Percentiles rank a stretch among this genome's conserved stretches.
These are phyloP conservation scores for Novymonas esmeraldas DNA, from an alignment of 208 protist species.

Conservation along the genomic window DNA sequence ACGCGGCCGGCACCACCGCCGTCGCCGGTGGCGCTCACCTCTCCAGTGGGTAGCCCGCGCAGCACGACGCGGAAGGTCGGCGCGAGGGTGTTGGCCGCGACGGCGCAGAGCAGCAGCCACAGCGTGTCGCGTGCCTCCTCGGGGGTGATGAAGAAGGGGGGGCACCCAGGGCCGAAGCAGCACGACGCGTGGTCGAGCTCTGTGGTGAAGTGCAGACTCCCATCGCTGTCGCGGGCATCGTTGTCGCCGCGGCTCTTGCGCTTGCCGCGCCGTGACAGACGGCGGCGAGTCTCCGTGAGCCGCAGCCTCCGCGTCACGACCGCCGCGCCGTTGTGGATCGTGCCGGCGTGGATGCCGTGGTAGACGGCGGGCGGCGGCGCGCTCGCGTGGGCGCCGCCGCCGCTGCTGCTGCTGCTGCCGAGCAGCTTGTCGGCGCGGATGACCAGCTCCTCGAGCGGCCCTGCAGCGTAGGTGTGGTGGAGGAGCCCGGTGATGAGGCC, in stretches of 20 bases:
- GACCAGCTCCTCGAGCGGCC: conserved; percentile 38
- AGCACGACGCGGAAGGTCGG: conserved; percentile 30
- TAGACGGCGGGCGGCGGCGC: background rate
- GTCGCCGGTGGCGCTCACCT: background rate
- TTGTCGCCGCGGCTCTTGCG: background rate
- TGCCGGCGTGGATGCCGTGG: no score
- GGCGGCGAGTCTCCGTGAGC: background rate
- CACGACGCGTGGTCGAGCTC: conserved; percentile 30
- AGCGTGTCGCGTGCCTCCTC: conserved; percentile 67
- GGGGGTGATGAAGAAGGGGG: conserved; percentile 47
- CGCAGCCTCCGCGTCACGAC: background rate
- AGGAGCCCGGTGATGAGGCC: conserved; percentile 67
- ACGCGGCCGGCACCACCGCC: background rate
- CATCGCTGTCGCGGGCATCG: conserved; percentile 15
- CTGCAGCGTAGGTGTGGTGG: conserved; percentile 42
- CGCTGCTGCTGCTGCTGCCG: no score
- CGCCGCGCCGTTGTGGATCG: background rate
- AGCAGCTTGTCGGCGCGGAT: conserved; percentile 49
- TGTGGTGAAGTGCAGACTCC: conserved; percentile 34
- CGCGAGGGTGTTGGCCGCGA: conserved; percentile 36
- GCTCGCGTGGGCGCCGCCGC: no score
- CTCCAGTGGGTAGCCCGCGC: conserved; percentile 23
- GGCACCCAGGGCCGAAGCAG: conserved; percentile 38
- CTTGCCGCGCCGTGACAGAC: background rate
- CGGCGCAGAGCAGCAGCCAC: conserved; percentile 58